phyloP scores from a whole-genome alignment of 108 stramenopile genomes.

The Cyclotella sp. region DNA sequence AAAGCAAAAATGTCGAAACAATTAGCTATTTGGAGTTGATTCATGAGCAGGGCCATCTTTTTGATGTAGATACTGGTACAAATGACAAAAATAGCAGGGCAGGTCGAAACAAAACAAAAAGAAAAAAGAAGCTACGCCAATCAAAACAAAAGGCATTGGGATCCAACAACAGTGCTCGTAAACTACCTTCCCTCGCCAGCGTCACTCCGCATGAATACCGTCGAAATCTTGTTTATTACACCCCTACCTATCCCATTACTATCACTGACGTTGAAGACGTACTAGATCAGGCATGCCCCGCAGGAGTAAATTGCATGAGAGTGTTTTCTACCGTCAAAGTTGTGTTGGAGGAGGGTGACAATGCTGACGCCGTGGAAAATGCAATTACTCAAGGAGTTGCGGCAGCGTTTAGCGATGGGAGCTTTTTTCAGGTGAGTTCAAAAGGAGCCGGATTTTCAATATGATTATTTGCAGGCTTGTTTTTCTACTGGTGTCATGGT shows the following conservation, averaged over 20 bases:
- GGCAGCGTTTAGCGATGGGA: constrained; percentile 49
- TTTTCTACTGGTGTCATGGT: not conserved
- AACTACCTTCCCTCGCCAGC: not conserved
- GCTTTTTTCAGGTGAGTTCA: constrained; percentile 56
- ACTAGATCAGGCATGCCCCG: constrained; percentile 42
- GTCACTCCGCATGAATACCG: not conserved
- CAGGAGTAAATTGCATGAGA: constrained; percentile 41
- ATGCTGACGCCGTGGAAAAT: constrained; percentile 25
- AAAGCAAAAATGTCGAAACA: not conserved
- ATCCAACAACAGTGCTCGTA: not conserved
- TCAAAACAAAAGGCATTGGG: constrained; percentile 5
- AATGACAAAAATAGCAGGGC: not conserved
- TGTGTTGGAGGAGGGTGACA: constrained; percentile 65
- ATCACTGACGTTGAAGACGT: constrained; percentile 52
- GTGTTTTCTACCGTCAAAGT: constrained; percentile 52
- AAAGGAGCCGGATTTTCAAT: constrained; percentile 8
- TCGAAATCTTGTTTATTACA: constrained; percentile 56
- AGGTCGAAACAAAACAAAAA: constrained; percentile 1
- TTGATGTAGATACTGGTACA: not conserved
- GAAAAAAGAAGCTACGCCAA: not conserved
- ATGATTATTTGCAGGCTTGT: not conserved
- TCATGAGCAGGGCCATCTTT: not conserved
- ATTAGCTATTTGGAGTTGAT: not conserved
- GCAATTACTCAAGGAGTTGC: constrained; percentile 48
- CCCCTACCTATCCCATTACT: constrained; percentile 33